Base-by-base conservation (phyloP, 805 yeast genomes). In the Candida argentea region DNA sequence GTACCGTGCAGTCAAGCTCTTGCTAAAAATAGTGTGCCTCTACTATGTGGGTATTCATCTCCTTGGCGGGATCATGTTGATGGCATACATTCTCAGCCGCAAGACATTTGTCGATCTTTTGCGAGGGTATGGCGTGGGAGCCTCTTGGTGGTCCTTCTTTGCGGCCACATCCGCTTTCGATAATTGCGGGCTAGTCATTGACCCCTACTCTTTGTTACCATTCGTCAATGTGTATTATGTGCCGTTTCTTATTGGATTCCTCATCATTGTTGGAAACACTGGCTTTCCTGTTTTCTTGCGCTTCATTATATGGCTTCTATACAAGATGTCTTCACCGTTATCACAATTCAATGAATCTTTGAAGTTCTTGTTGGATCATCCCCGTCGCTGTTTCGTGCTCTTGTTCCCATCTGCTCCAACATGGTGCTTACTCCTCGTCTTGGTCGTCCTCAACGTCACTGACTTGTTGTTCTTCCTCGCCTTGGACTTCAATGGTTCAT, bases 91-190 rank as follows among this genome's bases (percentile, higher is more conserved):
- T 19, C 26, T 39, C 7, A 40, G 50, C 0, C 59, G 57, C 16
- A 43, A 53, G 1, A 36, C 57, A 2, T 79, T 76, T 40, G 51
- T 51, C 12, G 41, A 46, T 0, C 45, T 58, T 7, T 55, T 84
- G 9, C 51, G 67, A 27, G 55, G 39, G 0, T 65, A 65, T 39
- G 94, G 91, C 9, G 61, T 82, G 3, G 57, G 76, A 0, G 82
- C 94, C 0, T 65, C 81, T 0, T 86, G 96, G 97, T 89, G 96
- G 95, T 94, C 82, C 0, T 72, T 85, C 35, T 89, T 86, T 54
- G 77, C 91, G 0, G 70, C 84, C 1, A 73, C 73, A 48, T 76
- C 94, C 11, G 57, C 81, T 1, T 91, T 89, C 49, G 80, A 80
- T 46, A 95, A 91, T 58, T 61, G 84, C 34, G 98, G 99, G 0